These are phyloP conservation scores for Stagonosporopsis rhizophila DNA, from an alignment of 2,329 filamentous ascomycete genomes.

Conservation along the genomic window DNA sequence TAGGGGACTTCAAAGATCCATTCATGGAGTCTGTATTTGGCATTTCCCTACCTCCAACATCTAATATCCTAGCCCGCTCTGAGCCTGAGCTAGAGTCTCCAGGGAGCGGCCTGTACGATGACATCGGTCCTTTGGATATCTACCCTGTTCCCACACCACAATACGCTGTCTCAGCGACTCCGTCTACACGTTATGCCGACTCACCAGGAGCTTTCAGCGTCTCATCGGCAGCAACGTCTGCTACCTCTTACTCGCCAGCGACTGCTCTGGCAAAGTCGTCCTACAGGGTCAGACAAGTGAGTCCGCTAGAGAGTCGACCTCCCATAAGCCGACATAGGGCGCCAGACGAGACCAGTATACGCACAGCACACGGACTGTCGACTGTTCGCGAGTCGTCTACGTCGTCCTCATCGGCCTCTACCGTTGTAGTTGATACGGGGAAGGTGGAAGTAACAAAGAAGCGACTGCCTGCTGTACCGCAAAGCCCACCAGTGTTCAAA, in stretches of 20 bases:
- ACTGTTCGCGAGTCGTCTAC: constrained; percentile 73
- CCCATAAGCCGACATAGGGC: constrained; percentile 66
- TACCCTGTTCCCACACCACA: constrained; percentile 72
- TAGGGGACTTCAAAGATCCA: constrained; percentile 48
- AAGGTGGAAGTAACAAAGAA: constrained; percentile 48
- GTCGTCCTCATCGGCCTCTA: constrained; percentile 76
- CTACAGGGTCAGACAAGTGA: constrained; percentile 61
- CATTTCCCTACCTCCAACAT: constrained; percentile 50
- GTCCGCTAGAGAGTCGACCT: constrained; percentile 64
- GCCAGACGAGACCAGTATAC: constrained; percentile 56
- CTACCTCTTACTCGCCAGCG: constrained; percentile 76
- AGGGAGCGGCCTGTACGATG: constrained; percentile 42
- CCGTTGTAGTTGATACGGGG: constrained; percentile 63
- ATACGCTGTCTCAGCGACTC: constrained; percentile 72
- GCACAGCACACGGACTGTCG: constrained; percentile 66
- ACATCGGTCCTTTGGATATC: constrained; percentile 68
- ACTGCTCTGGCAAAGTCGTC: constrained; percentile 57
- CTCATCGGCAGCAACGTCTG: constrained; percentile 79
- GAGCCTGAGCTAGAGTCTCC: constrained; percentile 36
- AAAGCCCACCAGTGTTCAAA: constrained; percentile 56
- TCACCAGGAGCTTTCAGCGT: constrained; percentile 77
- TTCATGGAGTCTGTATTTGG: constrained; percentile 54
- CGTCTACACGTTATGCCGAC: constrained; percentile 77
- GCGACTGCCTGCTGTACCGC: constrained; percentile 51
- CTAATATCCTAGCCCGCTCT: constrained; percentile 37